Evolutionary conservation across 495 filamentous ascomycete genomes (phyloP).

Genomic region (Apodospora peruviana): DNA sequence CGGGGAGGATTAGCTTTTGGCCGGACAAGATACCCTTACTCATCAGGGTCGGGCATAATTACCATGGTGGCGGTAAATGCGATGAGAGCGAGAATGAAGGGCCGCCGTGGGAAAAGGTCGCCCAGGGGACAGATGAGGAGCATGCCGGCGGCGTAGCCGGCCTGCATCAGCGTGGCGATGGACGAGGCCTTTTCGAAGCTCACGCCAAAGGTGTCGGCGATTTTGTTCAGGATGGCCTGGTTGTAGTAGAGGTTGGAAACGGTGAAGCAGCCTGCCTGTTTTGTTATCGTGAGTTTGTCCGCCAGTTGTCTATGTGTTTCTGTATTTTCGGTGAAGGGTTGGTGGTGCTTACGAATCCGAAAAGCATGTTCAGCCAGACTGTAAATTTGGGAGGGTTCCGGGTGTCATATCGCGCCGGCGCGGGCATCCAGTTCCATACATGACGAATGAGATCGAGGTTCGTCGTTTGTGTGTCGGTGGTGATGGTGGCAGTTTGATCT

Average conservation of each 20-base stretch:
- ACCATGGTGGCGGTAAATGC: constrained; percentile 62
- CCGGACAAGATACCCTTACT: no score
- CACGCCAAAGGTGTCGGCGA: constrained; percentile 58
- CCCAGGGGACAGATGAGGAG: constrained; percentile 74
- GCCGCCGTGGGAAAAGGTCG: constrained; percentile 64
- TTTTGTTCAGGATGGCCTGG: constrained; percentile 60
- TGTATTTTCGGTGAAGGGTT: not conserved
- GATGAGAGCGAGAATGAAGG: constrained; percentile 63
- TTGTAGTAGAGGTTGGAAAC: constrained; percentile 68
- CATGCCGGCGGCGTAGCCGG: constrained; percentile 71
- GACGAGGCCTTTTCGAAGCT: constrained; percentile 51
- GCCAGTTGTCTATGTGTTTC: not conserved
- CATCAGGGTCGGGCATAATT: no score
- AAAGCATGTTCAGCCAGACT: constrained; percentile 25
- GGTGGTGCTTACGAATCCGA: constrained; percentile 20
- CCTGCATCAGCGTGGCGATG: constrained; percentile 73
- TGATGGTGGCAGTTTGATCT: not conserved
- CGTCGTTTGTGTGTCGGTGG: not conserved
- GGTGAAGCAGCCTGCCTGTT: constrained; percentile 31
- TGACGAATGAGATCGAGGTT: not conserved
- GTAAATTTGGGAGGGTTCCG: constrained; percentile 29
- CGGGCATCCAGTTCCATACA: constrained; percentile 22
- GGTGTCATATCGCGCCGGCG: constrained; percentile 23
- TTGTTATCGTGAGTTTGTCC: constrained; percentile 21
- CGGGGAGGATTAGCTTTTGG: no score